Conservation (phyloP, 352 stramenopile species). For the Globisporangium alternatum region DNA sequence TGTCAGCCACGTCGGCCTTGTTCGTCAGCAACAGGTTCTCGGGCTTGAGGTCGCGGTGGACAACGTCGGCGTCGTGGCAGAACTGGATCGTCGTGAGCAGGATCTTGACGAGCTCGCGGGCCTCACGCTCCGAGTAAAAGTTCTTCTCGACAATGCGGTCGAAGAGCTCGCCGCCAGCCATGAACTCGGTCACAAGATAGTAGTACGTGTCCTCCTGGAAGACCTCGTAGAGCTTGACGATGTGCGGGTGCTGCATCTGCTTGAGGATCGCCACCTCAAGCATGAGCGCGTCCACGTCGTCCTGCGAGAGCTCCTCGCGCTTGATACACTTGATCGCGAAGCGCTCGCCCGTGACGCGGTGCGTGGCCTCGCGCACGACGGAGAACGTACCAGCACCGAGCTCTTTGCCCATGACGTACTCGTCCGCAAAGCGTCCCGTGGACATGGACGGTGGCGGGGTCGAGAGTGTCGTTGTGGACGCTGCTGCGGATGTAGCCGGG, state of each 20-base stretch:
- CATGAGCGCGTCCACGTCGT: conserved; percentile 72
- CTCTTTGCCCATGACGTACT: conserved; percentile 57
- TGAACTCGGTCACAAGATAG: conserved; percentile 98
- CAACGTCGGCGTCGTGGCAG: conserved; percentile 84
- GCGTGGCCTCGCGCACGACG: conserved; percentile 46
- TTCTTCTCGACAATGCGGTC: conserved; percentile 88
- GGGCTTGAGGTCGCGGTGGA: conserved; percentile 95
- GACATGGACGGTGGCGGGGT: conserved; percentile 3
- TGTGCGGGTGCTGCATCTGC: conserved; percentile 86
- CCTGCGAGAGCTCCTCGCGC: conserved; percentile 37
- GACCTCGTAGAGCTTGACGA: conserved; percentile 89
- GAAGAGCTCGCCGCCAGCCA: conserved; percentile 85
- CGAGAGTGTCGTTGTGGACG: background rate
- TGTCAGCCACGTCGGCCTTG: conserved; percentile 70
- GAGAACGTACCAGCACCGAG: conserved; percentile 63
- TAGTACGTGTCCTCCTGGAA: conserved; percentile 91
- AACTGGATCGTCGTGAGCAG: conserved; percentile 82
- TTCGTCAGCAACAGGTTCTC: conserved; percentile 93
- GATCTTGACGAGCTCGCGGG: conserved; percentile 71
- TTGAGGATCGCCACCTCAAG: conserved; percentile 76
- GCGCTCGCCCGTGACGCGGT: conserved; percentile 35
- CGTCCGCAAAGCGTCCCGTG: conserved; percentile 45
- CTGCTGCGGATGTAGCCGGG: background rate
- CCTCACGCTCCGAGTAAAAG: conserved; percentile 82
- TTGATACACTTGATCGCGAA: conserved; percentile 72